Evolutionary conservation across 345 rosid genomes (phyloP).

Genomic region (Eucalyptus grandis): DNA sequence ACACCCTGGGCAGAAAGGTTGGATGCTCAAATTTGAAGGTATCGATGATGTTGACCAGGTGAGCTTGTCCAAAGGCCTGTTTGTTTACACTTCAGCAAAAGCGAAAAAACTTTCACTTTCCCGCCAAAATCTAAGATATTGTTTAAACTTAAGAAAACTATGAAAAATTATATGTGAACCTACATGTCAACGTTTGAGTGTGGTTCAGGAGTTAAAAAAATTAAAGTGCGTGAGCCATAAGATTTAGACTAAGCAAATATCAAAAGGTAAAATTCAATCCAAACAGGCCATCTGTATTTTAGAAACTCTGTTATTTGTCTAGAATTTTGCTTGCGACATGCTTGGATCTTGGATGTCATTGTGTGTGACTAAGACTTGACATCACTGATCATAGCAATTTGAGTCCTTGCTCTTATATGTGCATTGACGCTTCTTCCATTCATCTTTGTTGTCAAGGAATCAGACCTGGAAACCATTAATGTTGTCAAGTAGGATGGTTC

Average conservation of each 20-base stretch:
- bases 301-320: background rate
- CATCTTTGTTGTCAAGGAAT: background rate
- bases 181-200: background rate
- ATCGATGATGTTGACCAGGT: conserved; percentile 68
- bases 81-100: background rate
- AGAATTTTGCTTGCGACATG: background rate
- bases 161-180: background rate
- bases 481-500: background rate
- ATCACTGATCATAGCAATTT: background rate
- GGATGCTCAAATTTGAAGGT: conserved; percentile 78
- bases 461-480: background rate
- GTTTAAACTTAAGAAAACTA: background rate
- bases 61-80: background rate
- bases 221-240: background rate
- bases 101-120: background rate
- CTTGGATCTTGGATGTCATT: background rate
- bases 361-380: background rate
- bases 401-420: background rate
- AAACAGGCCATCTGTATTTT: background rate
- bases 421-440: background rate
- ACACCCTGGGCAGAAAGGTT: conserved; percentile 61
- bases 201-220: background rate
- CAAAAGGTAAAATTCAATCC: background rate
- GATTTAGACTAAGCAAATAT: background rate
- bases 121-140: background rate